Conservation (phyloP, 169 alveolate species). For the Plasmodium adleri region DNA sequence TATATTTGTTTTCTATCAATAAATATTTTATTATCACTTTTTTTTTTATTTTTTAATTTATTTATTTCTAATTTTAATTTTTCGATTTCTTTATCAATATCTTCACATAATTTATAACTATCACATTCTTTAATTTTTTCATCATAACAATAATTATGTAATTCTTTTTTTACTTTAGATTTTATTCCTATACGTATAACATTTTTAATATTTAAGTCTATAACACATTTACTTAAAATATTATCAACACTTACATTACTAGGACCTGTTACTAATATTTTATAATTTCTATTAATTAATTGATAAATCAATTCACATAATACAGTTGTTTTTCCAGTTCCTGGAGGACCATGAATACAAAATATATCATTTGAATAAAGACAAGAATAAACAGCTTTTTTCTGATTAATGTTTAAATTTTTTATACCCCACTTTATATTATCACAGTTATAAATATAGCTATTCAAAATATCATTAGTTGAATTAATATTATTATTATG, state of each 20-base stretch:
- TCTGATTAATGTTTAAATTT: constrained; percentile 36
- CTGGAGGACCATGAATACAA: constrained; percentile 77
- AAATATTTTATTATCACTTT: constrained; percentile 6
- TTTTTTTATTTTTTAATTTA: constrained; percentile 67
- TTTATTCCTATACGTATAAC: constrained; percentile 59
- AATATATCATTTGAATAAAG: constrained; percentile 51
- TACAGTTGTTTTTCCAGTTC: constrained; percentile 76
- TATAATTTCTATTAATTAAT: constrained; percentile 11
- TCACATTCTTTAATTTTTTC: constrained; percentile 73
- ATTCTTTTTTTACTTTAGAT: constrained; percentile 37
- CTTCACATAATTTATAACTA: constrained; percentile 64
- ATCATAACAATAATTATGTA: constrained; percentile 61
- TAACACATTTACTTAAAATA: constrained; percentile 36
- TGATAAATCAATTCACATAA: constrained; percentile 67
- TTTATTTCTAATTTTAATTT: constrained; percentile 39
- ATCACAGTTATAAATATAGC: constrained; percentile 33
- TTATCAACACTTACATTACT: constrained; percentile 75
- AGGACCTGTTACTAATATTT: constrained; percentile 62
- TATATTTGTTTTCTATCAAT: constrained; percentile 29
- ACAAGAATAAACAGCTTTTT: constrained; percentile 65
- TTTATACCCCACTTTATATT: constrained; percentile 48
- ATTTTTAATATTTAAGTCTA: constrained; percentile 24
- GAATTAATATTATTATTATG: background rate
- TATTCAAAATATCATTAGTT: background rate
- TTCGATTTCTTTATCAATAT: constrained; percentile 58